Conservation (phyloP, 179 eudicot genomes). For the Actinidia chinensis region DNA sequence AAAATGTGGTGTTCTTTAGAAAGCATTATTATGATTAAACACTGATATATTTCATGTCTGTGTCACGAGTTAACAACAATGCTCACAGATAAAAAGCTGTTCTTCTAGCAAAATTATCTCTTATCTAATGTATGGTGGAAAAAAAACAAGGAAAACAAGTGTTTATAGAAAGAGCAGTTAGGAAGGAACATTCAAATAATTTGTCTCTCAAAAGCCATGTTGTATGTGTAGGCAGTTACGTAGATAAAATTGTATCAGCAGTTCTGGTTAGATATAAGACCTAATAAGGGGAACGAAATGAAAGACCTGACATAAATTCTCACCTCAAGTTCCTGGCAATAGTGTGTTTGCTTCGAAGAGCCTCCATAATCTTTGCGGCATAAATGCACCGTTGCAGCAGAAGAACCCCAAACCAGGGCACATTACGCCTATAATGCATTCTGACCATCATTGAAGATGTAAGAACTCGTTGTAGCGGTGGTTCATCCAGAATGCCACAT, state of each 20-base stretch:
- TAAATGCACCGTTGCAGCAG: slow-evolving; percentile 98
- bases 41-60: no score
- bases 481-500: slow-evolving; percentile 62
- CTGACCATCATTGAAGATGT: slow-evolving; percentile 62
- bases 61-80: background rate
- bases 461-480: slow-evolving; percentile 59
- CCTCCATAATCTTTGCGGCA: slow-evolving; percentile 98
- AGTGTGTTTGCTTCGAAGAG: slow-evolving; percentile 96
- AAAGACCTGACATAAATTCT: slow-evolving; percentile 11
- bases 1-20: slow-evolving; percentile 6
- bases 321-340: slow-evolving; percentile 99
- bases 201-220: background rate
- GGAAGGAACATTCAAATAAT: background rate
- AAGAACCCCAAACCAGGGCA: slow-evolving; percentile 78
- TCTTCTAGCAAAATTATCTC: background rate
- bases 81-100: background rate
- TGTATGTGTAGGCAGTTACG: background rate
- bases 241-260: background rate
- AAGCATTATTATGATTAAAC: background rate
- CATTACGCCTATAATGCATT: slow-evolving; percentile 72
- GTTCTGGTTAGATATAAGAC: background rate
- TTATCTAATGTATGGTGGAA: background rate
- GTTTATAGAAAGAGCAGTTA: background rate
- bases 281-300: background rate
- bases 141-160: background rate